Evolutionary conservation across 352 stramenopile genomes (phyloP).

Genomic region (Phytophthora tentaculata): DNA sequence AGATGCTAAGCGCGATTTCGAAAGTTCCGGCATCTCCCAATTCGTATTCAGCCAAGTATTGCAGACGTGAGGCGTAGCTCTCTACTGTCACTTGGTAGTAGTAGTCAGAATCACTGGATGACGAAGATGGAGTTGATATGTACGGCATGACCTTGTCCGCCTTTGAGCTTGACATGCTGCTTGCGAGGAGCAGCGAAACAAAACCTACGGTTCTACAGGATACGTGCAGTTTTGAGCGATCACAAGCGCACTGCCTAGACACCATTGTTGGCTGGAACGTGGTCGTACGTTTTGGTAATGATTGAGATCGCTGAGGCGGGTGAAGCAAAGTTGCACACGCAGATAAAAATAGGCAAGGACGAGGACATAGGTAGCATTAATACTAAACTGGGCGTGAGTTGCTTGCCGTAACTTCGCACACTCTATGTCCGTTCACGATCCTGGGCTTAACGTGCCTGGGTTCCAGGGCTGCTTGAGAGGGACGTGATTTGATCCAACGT

Average conservation of each 20-base stretch:
- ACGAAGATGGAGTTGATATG: slow-evolving; percentile 9
- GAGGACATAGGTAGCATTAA: too few relatives aligned
- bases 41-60: slow-evolving; percentile 47
- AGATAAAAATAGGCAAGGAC: too few relatives aligned
- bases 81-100: slow-evolving; percentile 34
- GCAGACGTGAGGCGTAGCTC: slow-evolving; percentile 28
- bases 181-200: neutral
- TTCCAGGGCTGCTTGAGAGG: too few relatives aligned
- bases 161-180: neutral
- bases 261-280: neutral
- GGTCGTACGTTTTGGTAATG: too few relatives aligned
- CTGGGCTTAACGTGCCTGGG: too few relatives aligned
- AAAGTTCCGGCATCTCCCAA: slow-evolving; percentile 48
- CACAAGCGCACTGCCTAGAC: neutral
- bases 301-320: too few relatives aligned
- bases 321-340: too few relatives aligned
- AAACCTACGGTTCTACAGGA: neutral
- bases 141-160: slow-evolving; percentile 26
- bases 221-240: neutral
- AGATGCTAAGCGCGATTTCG: slow-evolving; percentile 49
- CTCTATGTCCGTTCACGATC: too few relatives aligned
- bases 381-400: too few relatives aligned
- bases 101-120: slow-evolving; percentile 26
- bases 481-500: too few relatives aligned
- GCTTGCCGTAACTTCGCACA: too few relatives aligned